Evolutionary conservation across 148 eudicot species (phyloP), one percentile per base, ranked within the genome.

Genomic region (Cornus suecica): DNA sequence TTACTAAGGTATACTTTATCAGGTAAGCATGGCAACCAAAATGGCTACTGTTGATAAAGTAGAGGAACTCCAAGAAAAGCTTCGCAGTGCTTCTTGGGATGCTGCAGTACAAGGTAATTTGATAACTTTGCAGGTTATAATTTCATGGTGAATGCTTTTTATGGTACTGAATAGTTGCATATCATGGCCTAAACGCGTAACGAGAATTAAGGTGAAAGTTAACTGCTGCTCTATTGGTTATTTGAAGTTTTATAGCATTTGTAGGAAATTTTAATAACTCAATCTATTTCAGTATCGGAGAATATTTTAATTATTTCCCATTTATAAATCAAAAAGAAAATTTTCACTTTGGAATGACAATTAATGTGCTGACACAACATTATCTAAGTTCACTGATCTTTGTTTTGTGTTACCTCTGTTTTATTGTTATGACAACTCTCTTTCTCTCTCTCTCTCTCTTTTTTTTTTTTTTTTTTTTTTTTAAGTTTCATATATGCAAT

Each of bases 11-110:
- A 37, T 68, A 20, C 45, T 22, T 81, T 69, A 70, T 69, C 84
- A 96, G 99, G 98, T 96, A 72, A 96, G 99, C 83, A 93, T 96
- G 99, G 97, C 98, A 67, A 91, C 90, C 86, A 96, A 93, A 87
- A 93, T 96, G 99, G 99, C 99, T 42, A 96, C 94, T 67, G 90
- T 93, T 76, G 93, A 89, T 51, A 93, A 86, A 87, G 99, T 91
- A 78, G 89, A 86, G 86, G 94, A 93, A 80, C 98, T 96, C 68
- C 84, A 93, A 41, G 99, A 93, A 87, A 90, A 93, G 86, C 90
- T 96, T 77, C 91, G 99, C 65, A 80, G 75, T 83, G 98, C 99
- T 73, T 93, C 98, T 66, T 96, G 99, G 99, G 64, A 88, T 79
- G 90, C 98, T 80, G 97, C 99, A 60, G 90, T 91, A 66, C 89